Evolutionary conservation across 192 early-diverging fungal species (phyloP), one percentile per base, ranked within the genome.

Genomic region (Backusella parvicylindrica): DNA sequence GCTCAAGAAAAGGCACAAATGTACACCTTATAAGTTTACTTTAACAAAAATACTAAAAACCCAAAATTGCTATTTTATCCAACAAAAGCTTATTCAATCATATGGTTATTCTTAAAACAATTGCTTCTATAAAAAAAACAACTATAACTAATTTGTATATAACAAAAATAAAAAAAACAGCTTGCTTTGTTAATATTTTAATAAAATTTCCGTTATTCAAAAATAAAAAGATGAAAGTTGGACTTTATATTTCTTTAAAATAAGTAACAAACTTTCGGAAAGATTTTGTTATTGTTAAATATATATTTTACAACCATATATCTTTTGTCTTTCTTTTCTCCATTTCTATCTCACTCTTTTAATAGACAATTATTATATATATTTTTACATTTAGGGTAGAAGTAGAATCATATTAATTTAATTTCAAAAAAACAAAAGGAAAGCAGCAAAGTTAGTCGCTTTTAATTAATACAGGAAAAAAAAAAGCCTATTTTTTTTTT

Each of bases 131-230:
- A 50, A 49, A n/a, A 18, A 50, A 50, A 50, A 1, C 6, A 21
- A 7, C 1, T n/a, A 7, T 11, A 47, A 47, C 15, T n/a, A 47
- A 47, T 6, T 47, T 47, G 43, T n/a, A 18, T 47, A 33, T 33
- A 67, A 35, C n/a, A 36, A 67, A 50, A 70, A 43, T 30, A 69
- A 15, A 69, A 9, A 67, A 71, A 71, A 71, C 6, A 18, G 21
- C 26, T 73, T 63, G 32, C 32, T 73, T 43, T 73, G 16, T 63
- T 60, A 26, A 23, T 56, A 56, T 56, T 56, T 56, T 23, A 56
- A 56, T 23, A 56, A 56, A 56, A 56, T 26, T 56, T 26, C 50
- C 50, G 50, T 26, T 26, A 23, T 12, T n/a, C 18, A 56, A 26
- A 37, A 37, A 37, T 5, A 37, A 37, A 56, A 26, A 26, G n/a